Base-by-base conservation (phyloP, 73 alveolate genomes). In the Durusdinium trenchii region DNA sequence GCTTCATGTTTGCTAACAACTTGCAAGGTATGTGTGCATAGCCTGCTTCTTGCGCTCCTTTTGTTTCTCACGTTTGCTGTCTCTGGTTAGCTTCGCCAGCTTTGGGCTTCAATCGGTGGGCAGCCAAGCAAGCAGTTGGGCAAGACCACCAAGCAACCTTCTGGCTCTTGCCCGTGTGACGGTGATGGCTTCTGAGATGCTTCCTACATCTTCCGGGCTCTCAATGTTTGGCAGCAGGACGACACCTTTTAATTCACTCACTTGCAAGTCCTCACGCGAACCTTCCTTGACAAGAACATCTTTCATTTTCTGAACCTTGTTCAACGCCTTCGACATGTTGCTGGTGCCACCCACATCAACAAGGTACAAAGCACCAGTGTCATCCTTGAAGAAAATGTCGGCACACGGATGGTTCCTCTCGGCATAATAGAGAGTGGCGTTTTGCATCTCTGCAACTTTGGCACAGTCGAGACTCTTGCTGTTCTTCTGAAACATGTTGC, bases 111-210 rank as follows among this genome's bases (percentile, higher is more conserved):
- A 51, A 3, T 0, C 75, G 94, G 94, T 46, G 30, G 90, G 90
- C 94, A 84, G 94, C 76, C 94, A 84, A 50, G 94, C 76, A 30
- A 84, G 94, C 94, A 84, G 94, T 51, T 84, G 94, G 40, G 54
- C 76, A 50, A 84, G 82, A 35, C 47, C 47, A n/a, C 82, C 82
- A 69, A 69, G 82, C 50, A 69, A 48, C 82, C 82, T 69, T 35
- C 76, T 69, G 82, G 82, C 82, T 69, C 82, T 69, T 69, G 82
- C 82, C 82, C 82, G 51, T 69, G 50, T 69, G 82, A 69, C 82
- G 50, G 82, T 69, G 82, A 69, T 69, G 50, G 82, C 50, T n/a
- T n/a, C n/a, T n/a, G n/a, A n/a, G n/a, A n/a, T 69, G 47, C 82
- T 69, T 69, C 50, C 82, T 69, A n/a, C 82, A n/a, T 69, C 82